Base-by-base conservation (phyloP, 495 filamentous ascomycete species). In the Glonium stellatum region DNA sequence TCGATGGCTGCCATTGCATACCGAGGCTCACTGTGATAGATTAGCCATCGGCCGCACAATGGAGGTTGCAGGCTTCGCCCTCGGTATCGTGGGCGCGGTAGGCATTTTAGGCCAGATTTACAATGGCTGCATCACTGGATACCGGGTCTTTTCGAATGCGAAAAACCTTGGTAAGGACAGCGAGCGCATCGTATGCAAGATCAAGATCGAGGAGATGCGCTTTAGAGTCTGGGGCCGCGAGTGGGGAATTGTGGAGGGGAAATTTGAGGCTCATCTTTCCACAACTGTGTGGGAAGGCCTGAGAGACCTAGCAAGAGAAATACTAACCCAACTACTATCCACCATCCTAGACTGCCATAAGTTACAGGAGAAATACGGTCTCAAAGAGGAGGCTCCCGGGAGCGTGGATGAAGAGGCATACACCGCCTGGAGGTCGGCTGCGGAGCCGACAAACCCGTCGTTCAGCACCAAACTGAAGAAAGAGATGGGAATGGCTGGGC, bases 281-380 rank as follows among this genome's bases (percentile, higher is more conserved):
- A 64, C 65, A 5, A 59, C 54, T 27, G 53, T 18, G 34, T 61
- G 52, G 21, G 64, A 71, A 19, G 60, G 67, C 6, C 49, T 75
- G 42, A 55, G 60, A 22, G 49, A 61, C 21, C 39, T 73, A 41
- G 72, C 72, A 11, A 57, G 42, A 25, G 50, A 61, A 31, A 73
- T 73, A 55, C 57, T 75, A 37, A 63, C 44, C 22, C 64, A 72
- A 61, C 61, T 75, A 18, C 59, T 70, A 31, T 54, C 62, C 23
- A 75, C 72, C 25, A 73, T 75, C 53, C 70, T 64, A 47, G 71
- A 75, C 59, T 71, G 68, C 63, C 65, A 69, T 36, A 71, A 71
- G 64, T 61, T 75, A 61, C 65, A 73, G 58, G 70, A 73, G 37
- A 62, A 55, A 47, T 75, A 75, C 60, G 72, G 72, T 4, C 63